Evolutionary conservation across 2,329 filamentous ascomycete genomes (phyloP), one percentile per base, ranked within the genome.

Genomic region (Hymenoscyphus infarciens): DNA sequence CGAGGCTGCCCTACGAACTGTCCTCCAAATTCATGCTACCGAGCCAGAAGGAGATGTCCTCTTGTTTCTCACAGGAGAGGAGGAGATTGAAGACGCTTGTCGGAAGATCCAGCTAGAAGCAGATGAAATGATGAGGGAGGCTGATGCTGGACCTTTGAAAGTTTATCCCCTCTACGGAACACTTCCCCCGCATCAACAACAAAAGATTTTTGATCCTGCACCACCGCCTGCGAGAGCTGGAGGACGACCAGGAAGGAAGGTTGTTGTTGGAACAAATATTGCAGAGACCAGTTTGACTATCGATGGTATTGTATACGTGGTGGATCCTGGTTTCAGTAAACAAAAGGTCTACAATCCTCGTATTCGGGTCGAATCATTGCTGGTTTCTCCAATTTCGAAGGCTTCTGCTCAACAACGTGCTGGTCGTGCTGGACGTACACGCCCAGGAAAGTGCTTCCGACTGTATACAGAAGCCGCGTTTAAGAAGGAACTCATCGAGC

Each of bases 301-400:
- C 65, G 95, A 99, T 74, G 95, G 95, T 75, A 99, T 99, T 67
- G 95, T 99, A 39, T 99, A 97, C 73, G 95, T 99, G 38, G 94
- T 99, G n/a, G 95, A 99, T 73, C 94, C 95, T 1, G 95, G 95
- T 39, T 99, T 99, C 81, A 97, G 92, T 80, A 99, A 99, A 80
- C 95, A 99, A 74, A 99, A 98, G 78, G 95, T 98, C 66, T 99
- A 98, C 82, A 98, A 99, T 77, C 94, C 95, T 25, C 88, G 95
- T 65, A 96, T 97, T 71, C 88, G 95, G 76, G 93, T 99, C 67
- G 95, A 99, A 78, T 98, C 95, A 0, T 83, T 99, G 7, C 82
- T 99, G n/a, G 94, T 99, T 5, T 97, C 95, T 2, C 93, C 95
- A 25, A 98, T 99, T 70, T 98, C 93, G 63, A 98, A 97, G 77